Conservation (phyloP, 2,329 filamentous ascomycete species). For the Pseudocercospora pini-densiflorae region DNA sequence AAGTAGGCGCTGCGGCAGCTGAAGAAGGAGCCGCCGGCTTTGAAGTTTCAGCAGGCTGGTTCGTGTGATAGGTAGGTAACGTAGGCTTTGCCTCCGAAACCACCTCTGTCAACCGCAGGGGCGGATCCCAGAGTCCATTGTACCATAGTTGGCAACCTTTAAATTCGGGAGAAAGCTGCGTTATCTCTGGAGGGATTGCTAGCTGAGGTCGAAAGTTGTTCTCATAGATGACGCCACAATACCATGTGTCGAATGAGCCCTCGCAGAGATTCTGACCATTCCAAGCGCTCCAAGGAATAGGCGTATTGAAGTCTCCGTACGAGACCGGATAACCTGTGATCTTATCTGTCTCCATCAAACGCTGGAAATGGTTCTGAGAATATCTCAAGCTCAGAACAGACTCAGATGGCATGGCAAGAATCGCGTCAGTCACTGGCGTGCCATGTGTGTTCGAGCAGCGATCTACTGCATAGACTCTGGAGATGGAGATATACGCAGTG, state of each 20-base stretch:
- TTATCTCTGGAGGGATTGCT: slow-evolving; percentile 37
- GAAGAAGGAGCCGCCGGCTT: slow-evolving; percentile 19
- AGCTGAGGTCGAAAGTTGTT: slow-evolving; percentile 32
- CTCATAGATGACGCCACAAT: slow-evolving; percentile 35
- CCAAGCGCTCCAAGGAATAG: slow-evolving; percentile 38
- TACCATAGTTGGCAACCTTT: slow-evolving; percentile 36
- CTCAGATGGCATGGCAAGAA: slow-evolving; percentile 37
- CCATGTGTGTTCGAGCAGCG: slow-evolving; percentile 32
- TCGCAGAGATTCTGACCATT: slow-evolving; percentile 32
- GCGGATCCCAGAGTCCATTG: slow-evolving; percentile 38
- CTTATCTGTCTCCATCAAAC: slow-evolving; percentile 27
- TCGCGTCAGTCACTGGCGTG: slow-evolving; percentile 28
- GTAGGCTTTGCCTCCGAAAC: slow-evolving; percentile 24
- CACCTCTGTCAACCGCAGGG: slow-evolving; percentile 29
- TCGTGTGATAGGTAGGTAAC: slow-evolving; percentile 9
- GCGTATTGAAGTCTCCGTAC: slow-evolving; percentile 37
- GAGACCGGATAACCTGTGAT: slow-evolving; percentile 37
- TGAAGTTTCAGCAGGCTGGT: slow-evolving; percentile 6
- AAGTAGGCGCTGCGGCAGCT: slow-evolving; percentile 19
- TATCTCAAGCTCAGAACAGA: slow-evolving; percentile 38
- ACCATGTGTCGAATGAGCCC: slow-evolving; percentile 14
- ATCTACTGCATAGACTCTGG: slow-evolving; percentile 34
- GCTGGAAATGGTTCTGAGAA: slow-evolving; percentile 35
- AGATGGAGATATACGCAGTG: slow-evolving; percentile 39
- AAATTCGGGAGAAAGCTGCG: slow-evolving; percentile 33